Base-by-base conservation (phyloP, 2,329 filamentous ascomycete genomes). In the Ophiocordyceps sinensis region DNA sequence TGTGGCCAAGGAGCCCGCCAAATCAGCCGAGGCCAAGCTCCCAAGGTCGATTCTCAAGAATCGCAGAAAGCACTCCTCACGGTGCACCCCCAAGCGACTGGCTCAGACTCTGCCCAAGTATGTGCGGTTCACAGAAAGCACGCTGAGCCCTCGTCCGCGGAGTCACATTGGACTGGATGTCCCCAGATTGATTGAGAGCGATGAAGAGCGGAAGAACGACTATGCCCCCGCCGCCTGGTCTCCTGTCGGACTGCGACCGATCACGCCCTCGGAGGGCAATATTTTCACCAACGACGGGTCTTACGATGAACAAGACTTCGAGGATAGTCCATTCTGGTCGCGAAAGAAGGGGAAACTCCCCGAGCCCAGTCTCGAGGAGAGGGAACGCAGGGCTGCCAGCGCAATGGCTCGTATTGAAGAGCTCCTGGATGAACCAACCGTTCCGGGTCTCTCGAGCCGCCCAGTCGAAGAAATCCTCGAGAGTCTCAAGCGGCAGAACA, bases 71-170 rank as follows among this genome's bases (percentile, higher is more conserved):
- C 43, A 47, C 12, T 35, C 41, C 11, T 45, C 43, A 2, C 45
- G 30, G 38, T 23, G 28, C 12, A 46, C 48, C 3, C 54, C 55
- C 4, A 56, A 55, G 41, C 49, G 55, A 26, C 47, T 54, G 28
- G 43, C 45, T 17, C 48, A 49, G 44, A 45, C 37, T 15, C 43
- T 49, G 21, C 53, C 53, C 21, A 57, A 54, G 42, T 40, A 42
- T 31, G 56, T 59, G 15, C 54, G 55, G 14, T 59, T 59, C 41
- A 51, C 47, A 7, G 54, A 57, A 12, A 47, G 43, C 15, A 58
- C 52, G 2, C 32, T 49, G 3, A 51, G 47, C 28, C 54, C 54
- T 14, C 53, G 41, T 36, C 51, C 45, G 32, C 50, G 53, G 34
- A 52, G 48, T 3, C 55, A 52, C 28, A 15, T 47, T 26, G 55